Conservation (phyloP, 768 basidiomycete species). For the Gymnopilus dilepis region DNA sequence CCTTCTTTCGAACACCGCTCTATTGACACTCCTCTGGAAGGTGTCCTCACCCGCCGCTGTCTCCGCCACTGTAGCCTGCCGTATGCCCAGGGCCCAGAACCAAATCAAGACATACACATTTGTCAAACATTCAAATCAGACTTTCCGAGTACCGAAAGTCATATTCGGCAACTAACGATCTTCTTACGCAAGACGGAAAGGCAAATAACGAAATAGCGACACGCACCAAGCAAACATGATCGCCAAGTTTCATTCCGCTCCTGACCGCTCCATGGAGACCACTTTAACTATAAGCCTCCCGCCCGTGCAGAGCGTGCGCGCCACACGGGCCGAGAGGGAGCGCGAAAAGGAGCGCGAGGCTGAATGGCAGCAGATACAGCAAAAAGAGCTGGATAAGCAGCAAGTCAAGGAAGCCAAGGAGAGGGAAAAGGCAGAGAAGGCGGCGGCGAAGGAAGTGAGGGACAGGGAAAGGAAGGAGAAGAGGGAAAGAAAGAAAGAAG, state of each 20-base stretch:
- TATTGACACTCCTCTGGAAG: too few relatives aligned
- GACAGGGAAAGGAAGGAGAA: constrained; percentile 2
- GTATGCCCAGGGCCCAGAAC: background rate
- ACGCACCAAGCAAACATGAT: constrained; percentile 22
- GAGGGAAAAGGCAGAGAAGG: constrained; percentile 7
- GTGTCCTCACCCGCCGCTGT: too few relatives aligned
- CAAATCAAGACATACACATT: background rate
- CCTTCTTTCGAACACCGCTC: too few relatives aligned
- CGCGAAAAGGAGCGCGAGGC: constrained; percentile 16
- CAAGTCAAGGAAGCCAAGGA: constrained; percentile 16
- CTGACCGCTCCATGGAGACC: constrained; percentile 35
- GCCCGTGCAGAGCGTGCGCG: constrained; percentile 20
- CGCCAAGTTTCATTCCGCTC: constrained; percentile 35
- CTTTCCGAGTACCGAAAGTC: background rate
- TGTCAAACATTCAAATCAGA: constrained; percentile 3
- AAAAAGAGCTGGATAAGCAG: constrained; percentile 11
- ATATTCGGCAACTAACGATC: constrained; percentile 3
- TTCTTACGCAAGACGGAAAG: constrained; percentile 1
- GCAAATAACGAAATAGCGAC: background rate
- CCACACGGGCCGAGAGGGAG: constrained; percentile 12
- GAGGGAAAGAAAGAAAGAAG: constrained; percentile 11
- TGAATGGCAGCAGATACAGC: constrained; percentile 6
- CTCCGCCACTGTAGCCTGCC: background rate
- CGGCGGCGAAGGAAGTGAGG: constrained; percentile 20
- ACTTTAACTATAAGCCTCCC: constrained; percentile 35